Percentiles rank a stretch among this genome's conserved stretches.
These are phyloP conservation scores for Aspergillaceae sp. DNA, from an alignment of 2,329 filamentous ascomycete genomes.

Conservation along the genomic window DNA sequence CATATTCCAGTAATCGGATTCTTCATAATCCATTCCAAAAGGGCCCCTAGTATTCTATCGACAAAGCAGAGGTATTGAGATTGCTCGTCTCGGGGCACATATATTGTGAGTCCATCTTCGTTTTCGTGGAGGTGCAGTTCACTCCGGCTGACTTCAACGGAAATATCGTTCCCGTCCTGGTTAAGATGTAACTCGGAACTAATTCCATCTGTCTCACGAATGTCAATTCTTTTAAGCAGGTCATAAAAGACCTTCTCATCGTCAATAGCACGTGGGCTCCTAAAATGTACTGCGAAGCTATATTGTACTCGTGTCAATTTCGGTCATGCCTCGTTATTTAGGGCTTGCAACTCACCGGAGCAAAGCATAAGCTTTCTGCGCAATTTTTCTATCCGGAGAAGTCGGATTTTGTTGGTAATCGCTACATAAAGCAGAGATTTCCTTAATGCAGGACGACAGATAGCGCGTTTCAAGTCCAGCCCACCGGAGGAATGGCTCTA, in stretches of 20 bases:
- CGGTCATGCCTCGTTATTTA: neutral
- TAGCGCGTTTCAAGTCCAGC: conserved; percentile 3
- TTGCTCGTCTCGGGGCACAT: conserved; percentile 3
- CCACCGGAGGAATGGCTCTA: conserved; percentile 6
- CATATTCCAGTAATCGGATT: conserved; percentile 4
- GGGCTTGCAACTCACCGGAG: conserved; percentile 2
- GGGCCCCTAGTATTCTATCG: conserved; percentile 3
- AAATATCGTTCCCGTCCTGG: conserved; percentile 6
- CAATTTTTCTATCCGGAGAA: conserved; percentile 2
- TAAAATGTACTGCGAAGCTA: conserved; percentile 5
- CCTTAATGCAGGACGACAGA: conserved; percentile 6
- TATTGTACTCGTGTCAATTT: neutral
- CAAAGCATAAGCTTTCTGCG: conserved; percentile 5
- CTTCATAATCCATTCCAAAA: conserved; percentile 9
- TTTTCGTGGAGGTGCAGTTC: conserved; percentile 6
- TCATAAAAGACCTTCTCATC: conserved; percentile 4
- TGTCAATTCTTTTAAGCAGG: conserved; percentile 1
- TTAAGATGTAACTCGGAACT: conserved; percentile 6
- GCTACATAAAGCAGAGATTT: conserved; percentile 3
- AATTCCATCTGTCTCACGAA: conserved; percentile 7
- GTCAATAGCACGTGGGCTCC: conserved; percentile 2
- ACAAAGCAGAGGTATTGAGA: conserved; percentile 6
- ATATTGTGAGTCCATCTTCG: conserved; percentile 1
- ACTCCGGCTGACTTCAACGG: conserved; percentile 2
- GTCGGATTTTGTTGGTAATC: conserved; percentile 1